These are phyloP conservation scores for Coemansia aciculifera DNA, from an alignment of 192 early-diverging fungal genomes.

Conservation along the genomic window DNA sequence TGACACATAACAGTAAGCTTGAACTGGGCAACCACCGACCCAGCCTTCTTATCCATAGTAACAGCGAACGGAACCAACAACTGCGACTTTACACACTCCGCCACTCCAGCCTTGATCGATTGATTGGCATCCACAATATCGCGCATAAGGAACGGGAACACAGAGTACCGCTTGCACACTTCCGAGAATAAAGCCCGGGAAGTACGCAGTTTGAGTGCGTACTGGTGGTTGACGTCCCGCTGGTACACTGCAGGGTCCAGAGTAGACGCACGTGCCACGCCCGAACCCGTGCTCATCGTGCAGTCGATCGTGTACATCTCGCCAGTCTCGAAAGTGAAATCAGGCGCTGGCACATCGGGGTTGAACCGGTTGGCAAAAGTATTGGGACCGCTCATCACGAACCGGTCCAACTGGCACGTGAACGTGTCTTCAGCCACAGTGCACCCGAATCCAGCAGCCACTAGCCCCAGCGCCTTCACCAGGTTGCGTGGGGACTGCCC, in stretches of 20 bases:
- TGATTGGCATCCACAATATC: constrained; percentile 26
- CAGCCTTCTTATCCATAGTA: constrained; percentile 54
- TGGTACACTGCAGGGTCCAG: constrained; percentile 64
- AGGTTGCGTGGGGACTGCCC: constrained; percentile 64
- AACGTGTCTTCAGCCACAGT: constrained; percentile 66
- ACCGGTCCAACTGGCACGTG: constrained; percentile 73
- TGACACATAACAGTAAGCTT: constrained; percentile 69
- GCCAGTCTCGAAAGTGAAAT: constrained; percentile 69
- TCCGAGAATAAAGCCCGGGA: constrained; percentile 61
- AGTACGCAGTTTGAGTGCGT: constrained; percentile 71
- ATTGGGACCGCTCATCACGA: constrained; percentile 67
- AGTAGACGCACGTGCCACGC: constrained; percentile 57
- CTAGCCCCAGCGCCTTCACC: constrained; percentile 60
- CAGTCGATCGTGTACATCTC: constrained; percentile 75
- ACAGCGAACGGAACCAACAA: constrained; percentile 68
- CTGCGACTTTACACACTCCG: constrained; percentile 63
- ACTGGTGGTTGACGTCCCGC: constrained; percentile 71
- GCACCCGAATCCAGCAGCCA: constrained; percentile 63
- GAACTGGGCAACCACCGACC: constrained; percentile 70
- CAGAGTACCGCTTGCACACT: constrained; percentile 61
- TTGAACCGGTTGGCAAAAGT: constrained; percentile 61
- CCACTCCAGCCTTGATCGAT: constrained; percentile 62
- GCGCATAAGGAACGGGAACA: constrained; percentile 77
- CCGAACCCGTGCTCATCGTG: constrained; percentile 66
- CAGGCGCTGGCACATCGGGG: constrained; percentile 59